Base-by-base conservation (phyloP, 169 alveolate genomes). In the Cryptosporidium meleagridis region DNA sequence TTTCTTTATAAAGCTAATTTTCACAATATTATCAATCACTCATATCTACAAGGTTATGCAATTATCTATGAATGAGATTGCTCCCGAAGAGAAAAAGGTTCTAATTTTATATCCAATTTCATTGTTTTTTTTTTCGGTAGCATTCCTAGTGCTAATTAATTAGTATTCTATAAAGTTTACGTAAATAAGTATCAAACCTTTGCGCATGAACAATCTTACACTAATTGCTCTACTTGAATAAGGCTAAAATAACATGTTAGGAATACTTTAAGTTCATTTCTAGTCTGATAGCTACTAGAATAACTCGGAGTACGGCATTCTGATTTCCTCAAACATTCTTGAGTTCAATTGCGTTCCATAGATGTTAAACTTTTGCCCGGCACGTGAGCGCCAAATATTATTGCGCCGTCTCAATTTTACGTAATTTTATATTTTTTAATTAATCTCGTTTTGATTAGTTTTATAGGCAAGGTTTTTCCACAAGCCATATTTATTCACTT, bases 51-150 rank as follows among this genome's bases (percentile, higher is more conserved):
- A 41, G 41, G 33, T 65, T 6, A 37, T 80, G 9, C 37, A 29
- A 9, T 33, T 37, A 23, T 39, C 65, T 18, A 65, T 80, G 14
- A 58, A 68, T 14, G 26, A 29, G 35, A 44, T 62, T 3, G 41
- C 75, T 5, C 89, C 89, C 5, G 89, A 80, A 12, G 89, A 80
- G 18, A 80, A 65, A 44, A 59, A n/a, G 26, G 21, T 62, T 44
- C 23, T 80, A 7, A 53, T 80, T 67, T 58, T 80, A 26, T 80
- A 61, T 51, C 89, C 89, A 18, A 80, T 80, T 26, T 80, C 75
- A 10, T 23, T 80, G 14, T 80, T 80, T 39, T 62, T 62, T 80
- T 59, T 80, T 80, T 35, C 75, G 18, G 70, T 80, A 10, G 75
- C 69, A 39, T 80, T 62, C 53, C 45, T 80, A 80, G 75, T 80